Percentiles rank a stretch among this genome's conserved stretches.
These are phyloP conservation scores for Spizellomyces punctatus DNA, from an alignment of 192 early-diverging fungal species.

Conservation along the genomic window DNA sequence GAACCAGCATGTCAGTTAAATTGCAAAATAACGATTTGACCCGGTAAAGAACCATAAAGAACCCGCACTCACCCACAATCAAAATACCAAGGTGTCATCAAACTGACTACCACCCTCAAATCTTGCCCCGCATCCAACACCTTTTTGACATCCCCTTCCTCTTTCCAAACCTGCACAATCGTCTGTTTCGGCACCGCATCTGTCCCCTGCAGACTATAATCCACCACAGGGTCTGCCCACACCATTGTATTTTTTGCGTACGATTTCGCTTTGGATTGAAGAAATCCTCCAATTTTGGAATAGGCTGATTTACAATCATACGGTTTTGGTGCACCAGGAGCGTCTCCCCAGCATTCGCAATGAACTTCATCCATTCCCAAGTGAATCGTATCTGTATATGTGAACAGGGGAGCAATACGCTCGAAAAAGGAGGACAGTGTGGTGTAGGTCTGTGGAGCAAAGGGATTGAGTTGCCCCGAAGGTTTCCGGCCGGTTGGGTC, in stretches of 20 bases:
- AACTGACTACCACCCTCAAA: conserved; percentile 27
- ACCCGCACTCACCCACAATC: conserved; percentile 24
- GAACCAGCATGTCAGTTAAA: not conserved
- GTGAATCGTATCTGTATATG: conserved; percentile 69
- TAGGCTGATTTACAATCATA: not conserved
- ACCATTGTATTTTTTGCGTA: conserved; percentile 66
- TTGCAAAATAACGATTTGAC: not conserved
- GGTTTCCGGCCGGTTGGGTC: conserved; percentile 60
- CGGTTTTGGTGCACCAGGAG: not conserved
- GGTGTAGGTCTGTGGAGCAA: conserved; percentile 56
- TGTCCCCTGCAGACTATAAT: conserved; percentile 40
- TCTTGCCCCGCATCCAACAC: not conserved
- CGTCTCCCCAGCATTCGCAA: conserved; percentile 10
- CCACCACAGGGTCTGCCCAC: conserved; percentile 79
- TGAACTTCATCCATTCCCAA: conserved; percentile 56
- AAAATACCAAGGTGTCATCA: conserved; percentile 29
- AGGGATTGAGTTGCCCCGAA: conserved; percentile 75
- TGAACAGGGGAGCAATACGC: conserved; percentile 68
- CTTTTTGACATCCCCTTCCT: conserved; percentile 6
- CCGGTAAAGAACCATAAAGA: not conserved
- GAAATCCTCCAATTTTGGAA: not conserved
- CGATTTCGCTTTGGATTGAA: conserved; percentile 7
- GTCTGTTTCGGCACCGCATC: conserved; percentile 59
- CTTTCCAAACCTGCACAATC: conserved; percentile 74
- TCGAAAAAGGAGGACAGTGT: conserved; percentile 66